Evolutionary conservation across 1,139 yeast genomes (phyloP).

Genomic region (Torulaspora pretoriensis): DNA sequence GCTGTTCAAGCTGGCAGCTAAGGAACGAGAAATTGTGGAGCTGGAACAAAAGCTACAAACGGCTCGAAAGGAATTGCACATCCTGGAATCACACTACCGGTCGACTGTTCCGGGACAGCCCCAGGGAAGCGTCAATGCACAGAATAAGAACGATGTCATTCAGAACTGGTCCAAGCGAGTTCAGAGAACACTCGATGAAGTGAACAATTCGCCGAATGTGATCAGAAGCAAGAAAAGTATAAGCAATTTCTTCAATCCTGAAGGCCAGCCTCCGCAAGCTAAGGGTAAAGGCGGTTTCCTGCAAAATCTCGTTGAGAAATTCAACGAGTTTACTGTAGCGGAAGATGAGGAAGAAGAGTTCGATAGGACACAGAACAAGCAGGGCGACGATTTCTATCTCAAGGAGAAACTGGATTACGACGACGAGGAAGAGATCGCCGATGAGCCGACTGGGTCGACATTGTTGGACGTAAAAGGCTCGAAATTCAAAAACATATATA

Average conservation of each 20-base stretch:
- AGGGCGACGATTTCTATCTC: slow-evolving; percentile 23
- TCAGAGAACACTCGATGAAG: slow-evolving; percentile 22
- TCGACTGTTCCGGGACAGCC: slow-evolving; percentile 14
- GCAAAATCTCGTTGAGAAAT: slow-evolving; percentile 22
- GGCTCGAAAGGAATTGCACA: slow-evolving; percentile 39
- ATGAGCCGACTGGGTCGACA: slow-evolving; percentile 13
- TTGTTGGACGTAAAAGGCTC: slow-evolving; percentile 9
- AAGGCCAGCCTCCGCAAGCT: slow-evolving; percentile 1
- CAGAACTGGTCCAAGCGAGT: slow-evolving; percentile 17
- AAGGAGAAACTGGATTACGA: slow-evolving; percentile 28
- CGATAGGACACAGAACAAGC: slow-evolving; percentile 21
- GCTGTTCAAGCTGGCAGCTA: slow-evolving; percentile 41
- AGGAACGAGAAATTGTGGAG: slow-evolving; percentile 44
- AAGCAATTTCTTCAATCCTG: slow-evolving; percentile 20
- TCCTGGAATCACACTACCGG: slow-evolving; percentile 36
- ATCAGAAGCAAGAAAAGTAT: slow-evolving; percentile 24
- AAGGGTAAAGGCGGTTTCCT: slow-evolving; percentile 7
- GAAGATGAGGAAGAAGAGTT: slow-evolving; percentile 34
- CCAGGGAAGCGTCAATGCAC: slow-evolving; percentile 1
- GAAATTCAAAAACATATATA: slow-evolving; percentile 5
- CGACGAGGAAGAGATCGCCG: slow-evolving; percentile 23
- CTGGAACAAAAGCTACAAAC: slow-evolving; percentile 37
- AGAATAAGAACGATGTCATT: slow-evolving; percentile 10
- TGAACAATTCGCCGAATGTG: slow-evolving; percentile 24
- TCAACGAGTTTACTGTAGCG: slow-evolving; percentile 30